A percentile compares a stretch with the other conserved stretches of the same genome.
Conservation (phyloP, 805 yeast genomes). For the Yarrowia alimentaria region DNA sequence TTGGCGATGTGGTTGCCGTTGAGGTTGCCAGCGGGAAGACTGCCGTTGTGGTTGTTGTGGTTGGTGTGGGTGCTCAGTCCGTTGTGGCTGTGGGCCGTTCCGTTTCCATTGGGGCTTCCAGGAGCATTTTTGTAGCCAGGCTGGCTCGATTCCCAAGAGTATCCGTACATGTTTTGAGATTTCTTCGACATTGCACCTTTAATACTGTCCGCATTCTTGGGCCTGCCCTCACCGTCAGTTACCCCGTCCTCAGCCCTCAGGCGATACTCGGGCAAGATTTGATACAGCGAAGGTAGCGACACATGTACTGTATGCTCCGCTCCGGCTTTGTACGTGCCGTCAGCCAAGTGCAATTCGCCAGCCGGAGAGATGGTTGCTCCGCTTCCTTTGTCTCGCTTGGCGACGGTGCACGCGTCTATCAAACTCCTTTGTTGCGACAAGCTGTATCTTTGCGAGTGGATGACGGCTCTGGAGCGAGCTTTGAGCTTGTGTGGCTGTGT, state of each 20-base stretch:
- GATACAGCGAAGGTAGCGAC: slow-evolving; percentile 25
- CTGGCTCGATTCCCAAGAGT: slow-evolving; percentile 22
- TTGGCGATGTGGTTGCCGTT: neutral
- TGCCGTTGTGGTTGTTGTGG: neutral
- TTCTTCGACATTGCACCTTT: slow-evolving; percentile 26
- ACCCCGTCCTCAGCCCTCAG: slow-evolving; percentile 27
- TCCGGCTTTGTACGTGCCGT: slow-evolving; percentile 23
- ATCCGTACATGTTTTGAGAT: slow-evolving; percentile 23
- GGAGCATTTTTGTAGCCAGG: slow-evolving; percentile 19
- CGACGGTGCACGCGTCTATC: slow-evolving; percentile 7
- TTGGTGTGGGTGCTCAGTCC: slow-evolving; percentile 11
- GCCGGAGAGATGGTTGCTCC: slow-evolving; percentile 21
- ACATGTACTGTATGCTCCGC: slow-evolving; percentile 25
- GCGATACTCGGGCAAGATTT: slow-evolving; percentile 27
- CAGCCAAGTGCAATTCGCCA: slow-evolving; percentile 20
- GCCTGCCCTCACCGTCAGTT: slow-evolving; percentile 26
- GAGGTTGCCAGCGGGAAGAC: slow-evolving; percentile 6
- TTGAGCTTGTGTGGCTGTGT: neutral
- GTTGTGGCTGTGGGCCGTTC: slow-evolving; percentile 2
- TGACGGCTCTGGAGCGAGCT: neutral
- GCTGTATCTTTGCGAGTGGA: slow-evolving; percentile 3
- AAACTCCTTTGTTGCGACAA: slow-evolving; percentile 11
- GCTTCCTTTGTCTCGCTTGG: slow-evolving; percentile 16
- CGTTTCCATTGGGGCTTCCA: slow-evolving; percentile 16
- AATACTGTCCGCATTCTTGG: slow-evolving; percentile 24